These are phyloP conservation scores for Mitragyna speciosa DNA, from an alignment of 257 asterid genomes.

Conservation along the genomic window DNA sequence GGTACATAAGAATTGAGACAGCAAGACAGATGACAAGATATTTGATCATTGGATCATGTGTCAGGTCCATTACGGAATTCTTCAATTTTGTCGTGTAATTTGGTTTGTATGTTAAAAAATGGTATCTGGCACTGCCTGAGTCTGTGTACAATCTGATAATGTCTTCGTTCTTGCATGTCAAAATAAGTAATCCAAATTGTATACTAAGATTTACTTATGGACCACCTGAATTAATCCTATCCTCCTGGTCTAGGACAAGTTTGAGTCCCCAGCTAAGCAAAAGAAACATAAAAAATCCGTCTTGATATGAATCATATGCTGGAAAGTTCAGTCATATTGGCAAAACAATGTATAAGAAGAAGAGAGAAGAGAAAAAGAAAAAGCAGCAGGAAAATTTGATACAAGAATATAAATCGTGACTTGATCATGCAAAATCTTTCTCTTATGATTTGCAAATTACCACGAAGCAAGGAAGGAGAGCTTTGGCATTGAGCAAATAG, in stretches of 20 bases:
- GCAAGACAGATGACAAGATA: too few relatives aligned
- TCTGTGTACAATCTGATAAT: too few relatives aligned
- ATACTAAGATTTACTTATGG: too few relatives aligned
- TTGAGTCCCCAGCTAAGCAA: neutral
- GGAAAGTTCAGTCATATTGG: neutral
- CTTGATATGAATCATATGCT: neutral
- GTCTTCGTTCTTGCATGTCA: neutral
- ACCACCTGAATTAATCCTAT: too few relatives aligned
- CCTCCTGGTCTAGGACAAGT: too few relatives aligned
- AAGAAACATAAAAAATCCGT: neutral
- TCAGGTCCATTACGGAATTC: too few relatives aligned
- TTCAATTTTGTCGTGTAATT: too few relatives aligned
- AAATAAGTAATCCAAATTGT: neutral
- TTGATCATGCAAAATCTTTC: neutral
- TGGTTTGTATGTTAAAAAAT: neutral
- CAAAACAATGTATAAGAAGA: neutral
- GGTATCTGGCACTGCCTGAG: too few relatives aligned
- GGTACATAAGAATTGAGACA: too few relatives aligned
- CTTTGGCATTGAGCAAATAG: constrained; percentile 72
- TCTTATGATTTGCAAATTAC: constrained; percentile 56
- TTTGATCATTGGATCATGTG: too few relatives aligned
- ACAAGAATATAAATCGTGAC: neutral
- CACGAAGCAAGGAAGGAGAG: constrained; percentile 94
- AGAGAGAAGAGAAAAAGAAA: neutral
- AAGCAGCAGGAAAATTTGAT: neutral